Conservation (phyloP, 179 eudicot genomes). For the Sideroxylon spinosum region DNA sequence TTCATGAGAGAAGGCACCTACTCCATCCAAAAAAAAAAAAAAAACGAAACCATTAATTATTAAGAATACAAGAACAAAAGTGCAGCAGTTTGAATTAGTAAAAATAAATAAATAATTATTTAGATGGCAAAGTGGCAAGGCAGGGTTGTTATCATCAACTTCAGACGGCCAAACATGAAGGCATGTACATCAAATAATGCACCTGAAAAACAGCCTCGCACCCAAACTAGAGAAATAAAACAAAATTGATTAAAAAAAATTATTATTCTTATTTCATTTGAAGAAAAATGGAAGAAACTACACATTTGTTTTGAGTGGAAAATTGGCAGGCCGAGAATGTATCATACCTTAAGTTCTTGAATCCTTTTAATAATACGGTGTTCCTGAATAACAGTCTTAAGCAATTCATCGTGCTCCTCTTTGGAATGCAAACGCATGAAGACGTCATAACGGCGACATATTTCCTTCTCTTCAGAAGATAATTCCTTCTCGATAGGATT, state of each 20-base stretch:
- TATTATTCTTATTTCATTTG: not conserved
- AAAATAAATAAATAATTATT: not conserved
- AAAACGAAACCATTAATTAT: not conserved
- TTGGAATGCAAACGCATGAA: conserved; percentile 57
- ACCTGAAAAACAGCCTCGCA: not conserved
- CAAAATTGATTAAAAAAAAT: not conserved
- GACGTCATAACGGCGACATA: conserved; percentile 47
- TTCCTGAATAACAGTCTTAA: conserved; percentile 41
- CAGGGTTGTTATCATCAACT: not conserved
- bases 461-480: conserved; percentile 42
- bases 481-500: conserved; percentile 43
- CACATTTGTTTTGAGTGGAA: not conserved
- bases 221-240: not conserved
- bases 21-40: not conserved
- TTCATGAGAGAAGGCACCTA: not conserved
- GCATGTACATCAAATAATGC: not conserved
- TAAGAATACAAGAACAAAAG: not conserved
- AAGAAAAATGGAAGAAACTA: conserved; percentile 2
- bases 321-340: not conserved
- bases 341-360: conserved; percentile 43
- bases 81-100: not conserved
- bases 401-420: conserved; percentile 52
- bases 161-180: not conserved
- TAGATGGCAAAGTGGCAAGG: not conserved
- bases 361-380: conserved; percentile 46